Evolutionary conservation across 768 basidiomycete species (phyloP).

Genomic region (Termitomyces sp.): DNA sequence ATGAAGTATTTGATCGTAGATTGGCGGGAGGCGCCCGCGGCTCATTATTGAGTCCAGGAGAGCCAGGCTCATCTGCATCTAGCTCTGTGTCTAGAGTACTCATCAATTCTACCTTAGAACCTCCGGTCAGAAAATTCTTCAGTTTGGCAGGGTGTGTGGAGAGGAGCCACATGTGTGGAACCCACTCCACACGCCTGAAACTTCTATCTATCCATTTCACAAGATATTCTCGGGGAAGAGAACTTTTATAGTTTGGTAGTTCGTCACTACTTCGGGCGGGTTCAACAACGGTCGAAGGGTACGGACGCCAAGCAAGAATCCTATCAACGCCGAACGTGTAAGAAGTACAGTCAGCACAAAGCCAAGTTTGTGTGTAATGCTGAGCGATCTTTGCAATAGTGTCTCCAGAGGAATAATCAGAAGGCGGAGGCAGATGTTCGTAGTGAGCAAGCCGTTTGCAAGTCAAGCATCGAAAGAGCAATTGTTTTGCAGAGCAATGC

Average conservation of each 20-base stretch:
- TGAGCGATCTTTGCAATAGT: conserved; percentile 42
- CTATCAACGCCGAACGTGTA: conserved; percentile 69
- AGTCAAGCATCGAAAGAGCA: conserved; percentile 76
- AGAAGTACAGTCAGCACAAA: conserved; percentile 74
- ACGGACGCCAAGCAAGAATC: conserved; percentile 90
- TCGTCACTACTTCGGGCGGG: conserved; percentile 31
- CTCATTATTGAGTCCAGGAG: conserved; percentile 38
- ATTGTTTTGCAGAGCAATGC: background rate
- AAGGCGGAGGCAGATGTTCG: conserved; percentile 53
- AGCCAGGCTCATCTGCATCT: conserved; percentile 20
- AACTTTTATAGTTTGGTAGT: conserved; percentile 45
- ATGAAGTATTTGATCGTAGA: conserved; percentile 19
- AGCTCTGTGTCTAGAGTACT: conserved; percentile 29
- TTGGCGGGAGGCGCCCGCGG: conserved; percentile 29
- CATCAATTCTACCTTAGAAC: conserved; percentile 64
- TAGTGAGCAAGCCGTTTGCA: conserved; percentile 87
- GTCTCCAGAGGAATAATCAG: conserved; percentile 26
- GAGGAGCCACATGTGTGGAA: conserved; percentile 87
- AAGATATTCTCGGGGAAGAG: conserved; percentile 85
- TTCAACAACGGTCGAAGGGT: conserved; percentile 60
- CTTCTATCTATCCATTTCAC: conserved; percentile 84
- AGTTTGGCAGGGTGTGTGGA: conserved; percentile 61
- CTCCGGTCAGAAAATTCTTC: conserved; percentile 68
- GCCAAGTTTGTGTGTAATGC: conserved; percentile 56
- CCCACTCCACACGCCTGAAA: conserved; percentile 80